Base-by-base conservation (phyloP, 2,329 filamentous ascomycete genomes). In the Monosporascus sp. region DNA sequence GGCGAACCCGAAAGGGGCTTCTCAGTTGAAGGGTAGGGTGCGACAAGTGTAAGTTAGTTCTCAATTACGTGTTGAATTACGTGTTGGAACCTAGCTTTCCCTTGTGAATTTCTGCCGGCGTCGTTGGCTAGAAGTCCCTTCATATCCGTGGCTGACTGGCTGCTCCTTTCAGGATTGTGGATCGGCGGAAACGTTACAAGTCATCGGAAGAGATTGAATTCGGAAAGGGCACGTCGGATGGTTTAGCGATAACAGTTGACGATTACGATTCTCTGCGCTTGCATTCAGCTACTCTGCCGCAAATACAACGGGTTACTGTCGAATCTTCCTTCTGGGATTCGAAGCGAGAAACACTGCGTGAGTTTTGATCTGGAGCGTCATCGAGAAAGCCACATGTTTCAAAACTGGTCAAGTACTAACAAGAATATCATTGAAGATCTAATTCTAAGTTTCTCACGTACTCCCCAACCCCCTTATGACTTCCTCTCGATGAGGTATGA, bases 401-500 rank as follows among this genome's bases (percentile, higher is more conserved):
- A 22, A 35, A 20, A 41, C 11, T 47, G 8, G 35, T 52, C 27
- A 1, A 8, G 41, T 51, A 20, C 62, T 59, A 54, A 63, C 48
- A 41, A 22, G 4, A 22, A 20, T 51, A 24, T 46, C 25, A 20
- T 15, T 39, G 20, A 35, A 73, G 72, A 72, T 55, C 59, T 77
- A 38, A 72, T 76, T 49, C 65, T 77, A 49, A 72, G 72, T 37
- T 77, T 77, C 57, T 75, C 74, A 3, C 67, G 68, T 22, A 70
- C 72, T 50, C 72, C 74, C 22, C 71, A 69, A 44, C 73, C 74
- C 0, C 74, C 74, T 0, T 76, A 73, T 47, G 74, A 77, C 59
- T 77, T 76, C 55, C 63, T 76, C 9, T 76, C 73, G 43, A 73
- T 76, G 71, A 71, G 72, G 5, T 76, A 76, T 60, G 67, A 70